A percentile compares a stretch with the other conserved stretches of the same genome.
Evolutionary conservation across 176 grass and related monocot species (phyloP).

Genomic region (Puccinellia tenuiflora): DNA sequence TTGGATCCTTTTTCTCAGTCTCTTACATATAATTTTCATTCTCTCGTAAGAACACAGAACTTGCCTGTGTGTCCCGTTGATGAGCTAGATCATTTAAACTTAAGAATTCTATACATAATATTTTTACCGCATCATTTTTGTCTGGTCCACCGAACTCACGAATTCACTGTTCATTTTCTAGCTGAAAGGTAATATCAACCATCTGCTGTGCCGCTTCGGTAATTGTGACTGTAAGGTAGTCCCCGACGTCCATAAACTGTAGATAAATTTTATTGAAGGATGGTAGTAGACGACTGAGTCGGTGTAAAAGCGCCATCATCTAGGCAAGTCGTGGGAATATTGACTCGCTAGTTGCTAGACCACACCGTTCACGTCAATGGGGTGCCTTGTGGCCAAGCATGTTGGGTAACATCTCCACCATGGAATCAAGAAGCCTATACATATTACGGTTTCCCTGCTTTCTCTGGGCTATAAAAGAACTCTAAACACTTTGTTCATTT

Average conservation of each 20-base stretch:
- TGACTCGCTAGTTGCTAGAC: conserved; percentile 12
- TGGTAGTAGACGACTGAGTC: neutral
- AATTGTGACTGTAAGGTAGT: conserved; percentile 1
- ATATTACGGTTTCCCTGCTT: neutral
- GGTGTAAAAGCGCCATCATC: neutral
- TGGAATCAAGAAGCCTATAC: neutral
- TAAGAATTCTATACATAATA: neutral
- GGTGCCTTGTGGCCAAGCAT: neutral
- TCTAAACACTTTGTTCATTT: neutral
- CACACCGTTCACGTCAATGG: neutral
- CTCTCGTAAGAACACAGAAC: neutral
- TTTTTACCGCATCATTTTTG: conserved; percentile 18
- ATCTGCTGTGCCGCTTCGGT: neutral
- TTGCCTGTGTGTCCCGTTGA: neutral
- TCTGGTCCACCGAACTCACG: conserved; percentile 1
- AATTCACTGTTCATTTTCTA: neutral
- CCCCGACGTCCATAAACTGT: neutral
- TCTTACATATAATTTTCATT: neutral
- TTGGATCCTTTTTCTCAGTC: too few relatives aligned
- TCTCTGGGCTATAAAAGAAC: conserved; percentile 2
- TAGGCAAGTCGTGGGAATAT: neutral
- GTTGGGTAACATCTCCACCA: neutral
- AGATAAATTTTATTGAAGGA: neutral
- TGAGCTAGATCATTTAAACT: neutral
- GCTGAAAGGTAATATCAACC: neutral